phyloP scores from a whole-genome alignment of 805 yeast species.

The Torulaspora microellipsoides region DNA sequence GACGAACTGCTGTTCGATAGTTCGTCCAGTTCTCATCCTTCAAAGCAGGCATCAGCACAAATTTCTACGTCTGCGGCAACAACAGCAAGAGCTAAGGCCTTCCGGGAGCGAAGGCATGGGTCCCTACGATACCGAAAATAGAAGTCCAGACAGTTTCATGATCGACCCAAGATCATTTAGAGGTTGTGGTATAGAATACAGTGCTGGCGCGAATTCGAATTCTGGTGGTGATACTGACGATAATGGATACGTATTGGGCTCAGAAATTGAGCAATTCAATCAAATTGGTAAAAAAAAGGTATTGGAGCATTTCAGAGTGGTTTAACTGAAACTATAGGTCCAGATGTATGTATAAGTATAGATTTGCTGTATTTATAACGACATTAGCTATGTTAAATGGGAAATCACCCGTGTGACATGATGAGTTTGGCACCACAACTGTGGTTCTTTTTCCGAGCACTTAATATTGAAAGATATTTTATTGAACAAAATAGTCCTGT shows the following conservation, averaged over 20 bases:
- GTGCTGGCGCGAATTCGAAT: neutral
- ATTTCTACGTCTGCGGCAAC: neutral
- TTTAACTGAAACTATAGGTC: too few species aligned
- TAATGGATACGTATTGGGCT: conserved; percentile 14
- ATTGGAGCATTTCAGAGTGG: conserved; percentile 15
- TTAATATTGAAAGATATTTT: too few species aligned
- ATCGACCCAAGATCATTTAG: neutral
- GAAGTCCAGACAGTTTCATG: neutral
- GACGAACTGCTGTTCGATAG: conserved; percentile 24
- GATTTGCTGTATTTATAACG: too few species aligned
- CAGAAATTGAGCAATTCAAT: conserved; percentile 25
- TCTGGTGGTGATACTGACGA: neutral
- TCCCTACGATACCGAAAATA: neutral
- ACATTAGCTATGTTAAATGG: too few species aligned
- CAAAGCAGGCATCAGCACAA: conserved; percentile 15
- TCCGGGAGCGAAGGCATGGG: neutral
- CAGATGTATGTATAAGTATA: too few species aligned
- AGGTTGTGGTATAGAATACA: conserved; percentile 1
- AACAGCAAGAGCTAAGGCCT: neutral
- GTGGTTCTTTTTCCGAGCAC: too few species aligned
- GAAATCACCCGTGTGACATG: too few species aligned
- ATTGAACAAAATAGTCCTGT: too few species aligned
- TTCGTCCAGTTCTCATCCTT: conserved; percentile 22
- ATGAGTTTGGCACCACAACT: too few species aligned
- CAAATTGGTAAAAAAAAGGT: conserved; percentile 19